Evolutionary conservation across 441 rosid species (phyloP).

Genomic region (Populus hybrid): DNA sequence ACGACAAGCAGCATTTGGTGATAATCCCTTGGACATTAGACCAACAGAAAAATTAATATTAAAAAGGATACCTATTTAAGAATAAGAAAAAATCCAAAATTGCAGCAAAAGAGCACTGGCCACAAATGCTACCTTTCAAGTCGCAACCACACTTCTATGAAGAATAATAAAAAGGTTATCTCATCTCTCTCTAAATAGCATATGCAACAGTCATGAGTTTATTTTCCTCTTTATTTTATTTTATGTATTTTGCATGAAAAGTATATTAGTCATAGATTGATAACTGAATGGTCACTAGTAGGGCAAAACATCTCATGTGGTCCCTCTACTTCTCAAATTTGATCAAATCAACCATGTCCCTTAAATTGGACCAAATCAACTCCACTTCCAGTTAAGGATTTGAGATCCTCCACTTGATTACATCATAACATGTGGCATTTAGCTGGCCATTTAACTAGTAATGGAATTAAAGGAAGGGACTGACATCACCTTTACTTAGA

Average conservation of each 20-base stretch:
- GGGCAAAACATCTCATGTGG: background rate
- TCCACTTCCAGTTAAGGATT: background rate
- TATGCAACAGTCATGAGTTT: background rate
- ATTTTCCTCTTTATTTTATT: background rate
- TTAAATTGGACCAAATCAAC: background rate
- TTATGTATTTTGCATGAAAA: background rate
- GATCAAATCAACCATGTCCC: background rate
- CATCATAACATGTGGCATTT: background rate
- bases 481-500: background rate
- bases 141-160: background rate
- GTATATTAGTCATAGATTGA: background rate
- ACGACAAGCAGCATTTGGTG: constrained; percentile 14
- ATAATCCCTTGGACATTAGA: constrained; percentile 28
- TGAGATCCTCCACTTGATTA: background rate
- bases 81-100: background rate
- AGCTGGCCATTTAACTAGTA: background rate
- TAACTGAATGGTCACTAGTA: background rate
- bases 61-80: constrained; percentile 4
- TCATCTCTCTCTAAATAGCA: background rate
- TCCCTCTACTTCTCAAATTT: background rate
- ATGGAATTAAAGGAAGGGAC: background rate
- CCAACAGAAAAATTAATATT: constrained; percentile 19
- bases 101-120: background rate
- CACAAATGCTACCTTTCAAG: background rate
- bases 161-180: background rate